A percentile compares a stretch with the other conserved stretches of the same genome.
Conservation (phyloP, 768 basidiomycete species). For the Psilocybe cyanescens region DNA sequence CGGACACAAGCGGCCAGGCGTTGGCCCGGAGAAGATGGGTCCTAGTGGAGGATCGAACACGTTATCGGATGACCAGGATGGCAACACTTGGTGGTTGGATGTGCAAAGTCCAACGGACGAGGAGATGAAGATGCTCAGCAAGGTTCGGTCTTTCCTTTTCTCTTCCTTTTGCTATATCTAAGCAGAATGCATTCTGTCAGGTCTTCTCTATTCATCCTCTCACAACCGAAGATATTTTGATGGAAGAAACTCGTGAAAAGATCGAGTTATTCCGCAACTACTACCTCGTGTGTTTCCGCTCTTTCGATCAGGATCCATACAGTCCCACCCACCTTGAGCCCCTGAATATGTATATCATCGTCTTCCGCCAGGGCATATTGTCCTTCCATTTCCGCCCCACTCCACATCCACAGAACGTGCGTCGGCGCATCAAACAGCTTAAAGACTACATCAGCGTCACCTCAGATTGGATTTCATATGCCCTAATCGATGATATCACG, state of each 20-base stretch:
- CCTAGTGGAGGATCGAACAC: conserved; percentile 47
- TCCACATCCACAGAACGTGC: conserved; percentile 97
- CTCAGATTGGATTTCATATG: conserved; percentile 99
- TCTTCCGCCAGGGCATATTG: conserved; percentile 95
- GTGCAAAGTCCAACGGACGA: conserved; percentile 93
- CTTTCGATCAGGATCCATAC: conserved; percentile 98
- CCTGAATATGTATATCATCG: conserved; percentile 99
- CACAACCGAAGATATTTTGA: conserved; percentile 98
- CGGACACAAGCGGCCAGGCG: neutral
- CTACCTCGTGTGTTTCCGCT: conserved; percentile 98
- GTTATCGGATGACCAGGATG: conserved; percentile 14
- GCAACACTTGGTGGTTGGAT: conserved; percentile 96
- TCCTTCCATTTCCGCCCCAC: conserved; percentile 98
- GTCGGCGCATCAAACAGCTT: conserved; percentile 96
- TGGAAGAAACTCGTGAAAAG: conserved; percentile 99
- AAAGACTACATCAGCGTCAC: conserved; percentile 99
- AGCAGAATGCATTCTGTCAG: conserved; percentile 39
- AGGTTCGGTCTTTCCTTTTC: conserved; percentile 51
- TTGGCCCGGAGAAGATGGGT: conserved; percentile 18
- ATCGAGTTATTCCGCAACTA: conserved; percentile 99
- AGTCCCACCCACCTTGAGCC: conserved; percentile 97
- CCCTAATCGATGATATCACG: conserved; percentile 98
- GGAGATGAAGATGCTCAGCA: conserved; percentile 96
- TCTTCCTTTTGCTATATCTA: neutral
- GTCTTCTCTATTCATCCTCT: conserved; percentile 97